Evolutionary conservation across 2,329 filamentous ascomycete genomes (phyloP).

Genomic region (Cladosporium sp.): DNA sequence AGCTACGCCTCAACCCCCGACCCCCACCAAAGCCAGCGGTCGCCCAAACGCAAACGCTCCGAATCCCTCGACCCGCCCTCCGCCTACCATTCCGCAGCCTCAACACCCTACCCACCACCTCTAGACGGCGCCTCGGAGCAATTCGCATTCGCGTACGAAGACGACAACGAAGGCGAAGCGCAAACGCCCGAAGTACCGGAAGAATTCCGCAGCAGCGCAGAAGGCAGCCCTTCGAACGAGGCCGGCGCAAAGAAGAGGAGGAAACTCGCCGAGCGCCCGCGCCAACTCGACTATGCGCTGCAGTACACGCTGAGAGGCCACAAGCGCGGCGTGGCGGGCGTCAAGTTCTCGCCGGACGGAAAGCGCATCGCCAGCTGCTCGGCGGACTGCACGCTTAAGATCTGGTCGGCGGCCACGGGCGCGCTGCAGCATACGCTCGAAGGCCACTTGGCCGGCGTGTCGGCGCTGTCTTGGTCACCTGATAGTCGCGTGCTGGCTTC

Average conservation of each 20-base stretch:
- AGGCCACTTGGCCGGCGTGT: slow-evolving; percentile 88
- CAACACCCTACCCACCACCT: slow-evolving; percentile 3
- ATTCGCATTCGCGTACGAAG: slow-evolving; percentile 30
- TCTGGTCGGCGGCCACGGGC: slow-evolving; percentile 79
- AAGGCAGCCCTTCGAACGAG: neutral
- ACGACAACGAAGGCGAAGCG: slow-evolving; percentile 22
- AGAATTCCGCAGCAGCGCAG: slow-evolving; percentile 16
- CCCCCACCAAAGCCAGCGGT: slow-evolving; percentile 18
- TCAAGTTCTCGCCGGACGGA: slow-evolving; percentile 87
- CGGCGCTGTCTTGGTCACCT: slow-evolving; percentile 88
- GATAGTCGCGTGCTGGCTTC: slow-evolving; percentile 83
- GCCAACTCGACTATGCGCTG: slow-evolving; percentile 61
- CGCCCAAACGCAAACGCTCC: slow-evolving; percentile 24
- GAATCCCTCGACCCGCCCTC: slow-evolving; percentile 15
- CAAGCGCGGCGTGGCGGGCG: slow-evolving; percentile 70
- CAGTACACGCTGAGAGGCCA: slow-evolving; percentile 73
- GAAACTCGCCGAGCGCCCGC: slow-evolving; percentile 41
- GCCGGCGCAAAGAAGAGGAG: slow-evolving; percentile 18
- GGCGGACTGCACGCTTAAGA: slow-evolving; percentile 83
- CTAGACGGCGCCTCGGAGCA: slow-evolving; percentile 4
- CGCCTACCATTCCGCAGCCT: slow-evolving; percentile 11
- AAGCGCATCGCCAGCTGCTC: slow-evolving; percentile 81
- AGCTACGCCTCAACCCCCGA: slow-evolving; percentile 12
- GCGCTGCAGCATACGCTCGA: slow-evolving; percentile 81
- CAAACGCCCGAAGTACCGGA: slow-evolving; percentile 24